Percentiles rank a stretch among this genome's conserved stretches.
Evolutionary conservation across 176 grass and related monocot genomes (phyloP).

Genomic region (Oryza longistaminata): DNA sequence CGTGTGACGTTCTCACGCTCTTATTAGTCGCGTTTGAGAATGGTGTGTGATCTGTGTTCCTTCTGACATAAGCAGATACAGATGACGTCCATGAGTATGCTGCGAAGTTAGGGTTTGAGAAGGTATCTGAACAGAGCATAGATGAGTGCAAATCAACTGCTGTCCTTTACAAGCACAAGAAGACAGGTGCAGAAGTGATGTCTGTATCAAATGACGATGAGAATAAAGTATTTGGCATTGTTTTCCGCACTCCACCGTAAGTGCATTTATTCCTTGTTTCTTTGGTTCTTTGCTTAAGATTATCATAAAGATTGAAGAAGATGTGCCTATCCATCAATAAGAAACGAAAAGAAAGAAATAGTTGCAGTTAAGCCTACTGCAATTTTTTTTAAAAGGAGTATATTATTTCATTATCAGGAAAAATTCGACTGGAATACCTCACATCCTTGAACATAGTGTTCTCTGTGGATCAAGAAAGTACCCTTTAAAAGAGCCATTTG

Average conservation of each 20-base stretch:
- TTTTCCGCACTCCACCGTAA: constrained; percentile 98
- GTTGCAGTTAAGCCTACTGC: constrained; percentile 6
- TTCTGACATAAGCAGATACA: constrained; percentile 47
- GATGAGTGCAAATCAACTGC: constrained; percentile 93
- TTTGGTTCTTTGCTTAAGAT: background rate
- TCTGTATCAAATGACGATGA: constrained; percentile 86
- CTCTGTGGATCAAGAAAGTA: constrained; percentile 97
- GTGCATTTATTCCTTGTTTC: constrained; percentile 35
- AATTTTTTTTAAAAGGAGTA: background rate
- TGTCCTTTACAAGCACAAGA: constrained; percentile 93
- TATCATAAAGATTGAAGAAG: background rate
- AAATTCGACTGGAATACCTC: constrained; percentile 98
- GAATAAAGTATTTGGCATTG: constrained; percentile 97
- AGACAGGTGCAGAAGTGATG: constrained; percentile 93
- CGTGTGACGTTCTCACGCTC: background rate
- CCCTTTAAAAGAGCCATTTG: constrained; percentile 99
- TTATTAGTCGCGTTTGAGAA: background rate
- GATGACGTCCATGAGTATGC: constrained; percentile 75
- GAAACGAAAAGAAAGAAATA: background rate
- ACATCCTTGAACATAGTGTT: constrained; percentile 98
- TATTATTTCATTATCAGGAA: constrained; percentile 60
- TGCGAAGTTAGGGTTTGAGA: constrained; percentile 80
- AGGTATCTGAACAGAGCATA: constrained; percentile 81
- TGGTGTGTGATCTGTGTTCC: constrained; percentile 35
- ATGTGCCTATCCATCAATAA: background rate